Base-by-base conservation (phyloP, 495 filamentous ascomycete species). In the Symbiotaphrina buchneri region DNA sequence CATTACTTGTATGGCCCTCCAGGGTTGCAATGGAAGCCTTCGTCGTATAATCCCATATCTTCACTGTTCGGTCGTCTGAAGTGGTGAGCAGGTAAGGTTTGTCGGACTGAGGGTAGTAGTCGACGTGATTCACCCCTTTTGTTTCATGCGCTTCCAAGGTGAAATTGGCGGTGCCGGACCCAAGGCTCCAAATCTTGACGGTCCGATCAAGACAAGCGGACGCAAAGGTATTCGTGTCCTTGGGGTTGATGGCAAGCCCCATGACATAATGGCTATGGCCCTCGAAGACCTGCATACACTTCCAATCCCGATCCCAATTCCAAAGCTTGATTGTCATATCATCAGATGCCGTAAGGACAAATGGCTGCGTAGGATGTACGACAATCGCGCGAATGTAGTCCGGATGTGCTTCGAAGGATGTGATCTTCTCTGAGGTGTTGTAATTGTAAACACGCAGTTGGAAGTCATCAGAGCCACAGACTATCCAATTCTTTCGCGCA, bases 281-380 rank as follows among this genome's bases (percentile, higher is more conserved):
- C 48, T 99, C 87, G 43, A 93, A 99, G 25, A 93, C 74, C 48
- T 93, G 81, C 11, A 95, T 80, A 42, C 85, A 94, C 52, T 94
- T 95, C 90, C 90, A 99, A 39, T 67, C 67, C 48, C 81, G 84
- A 42, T 95, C 87, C 87, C 87, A 99, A 54, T 99, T 82, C 90
- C 90, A 99, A 33, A 94, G 60, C 58, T 92, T 94, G 43, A 99
- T 94, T 21, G 81, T 93, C 87, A 95, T 95, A 46, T 99, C 87
- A 79, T 99, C 90, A 36, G 76, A 82, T 31, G 87, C 87, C 21
- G 90, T 99, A 19, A 99, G 62, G 27, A 95, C 80, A 42, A 93
- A 95, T 6, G 87, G 84, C 45, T 91, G 82, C 27, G 83, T 80
- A 2, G 87, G 87, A 49, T 99, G 87, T n/a, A 99, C 79, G 32